phyloP scores from a whole-genome alignment of 306 rosid species.

The Castanea crenata region DNA sequence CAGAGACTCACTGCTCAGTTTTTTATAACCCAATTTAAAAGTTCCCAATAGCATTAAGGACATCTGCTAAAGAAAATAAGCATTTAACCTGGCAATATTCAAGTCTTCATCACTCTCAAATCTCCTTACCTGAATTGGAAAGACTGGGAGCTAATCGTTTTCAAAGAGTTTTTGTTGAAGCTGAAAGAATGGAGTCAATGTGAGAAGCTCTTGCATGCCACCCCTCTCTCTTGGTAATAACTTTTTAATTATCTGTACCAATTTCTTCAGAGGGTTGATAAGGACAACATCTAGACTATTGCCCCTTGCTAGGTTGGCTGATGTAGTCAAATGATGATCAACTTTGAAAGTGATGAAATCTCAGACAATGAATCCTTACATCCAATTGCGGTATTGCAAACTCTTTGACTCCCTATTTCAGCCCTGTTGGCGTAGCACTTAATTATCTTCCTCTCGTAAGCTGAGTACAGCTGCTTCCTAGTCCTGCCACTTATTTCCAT shows the following conservation, averaged over 20 bases:
- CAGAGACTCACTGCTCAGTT: neutral
- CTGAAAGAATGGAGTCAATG: neutral
- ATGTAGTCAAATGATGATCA: neutral
- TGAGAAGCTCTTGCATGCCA: neutral
- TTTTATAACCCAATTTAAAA: neutral
- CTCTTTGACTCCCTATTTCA: neutral
- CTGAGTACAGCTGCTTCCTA: neutral
- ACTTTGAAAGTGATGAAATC: neutral
- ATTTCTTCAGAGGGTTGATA: neutral
- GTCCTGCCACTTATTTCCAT: neutral
- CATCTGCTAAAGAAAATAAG: neutral
- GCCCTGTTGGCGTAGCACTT: neutral
- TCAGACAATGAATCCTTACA: neutral
- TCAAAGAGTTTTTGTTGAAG: neutral
- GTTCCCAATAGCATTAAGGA: neutral
- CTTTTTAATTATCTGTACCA: neutral
- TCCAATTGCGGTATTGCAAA: neutral
- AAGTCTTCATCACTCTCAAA: neutral
- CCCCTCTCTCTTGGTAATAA: neutral
- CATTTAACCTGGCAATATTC: neutral
- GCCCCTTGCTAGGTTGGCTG: neutral
- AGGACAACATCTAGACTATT: neutral
- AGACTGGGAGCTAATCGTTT: neutral
- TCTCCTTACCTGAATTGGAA: neutral
- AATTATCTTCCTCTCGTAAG: neutral